Evolutionary conservation across 331 rosid genomes (phyloP).

Genomic region (Pyrus hybrid): DNA sequence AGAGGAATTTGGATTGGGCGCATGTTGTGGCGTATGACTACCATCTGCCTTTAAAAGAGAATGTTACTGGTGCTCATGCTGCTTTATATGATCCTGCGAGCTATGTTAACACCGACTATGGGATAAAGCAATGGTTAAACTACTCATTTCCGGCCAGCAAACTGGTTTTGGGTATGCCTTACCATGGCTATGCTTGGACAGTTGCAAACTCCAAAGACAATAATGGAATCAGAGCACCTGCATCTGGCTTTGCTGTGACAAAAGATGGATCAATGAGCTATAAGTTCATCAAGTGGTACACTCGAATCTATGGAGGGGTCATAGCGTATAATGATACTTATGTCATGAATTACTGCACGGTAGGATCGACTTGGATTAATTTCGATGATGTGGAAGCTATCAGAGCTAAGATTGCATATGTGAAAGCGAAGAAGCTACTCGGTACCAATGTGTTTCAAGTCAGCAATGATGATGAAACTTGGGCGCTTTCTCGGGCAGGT

Average conservation of each 20-base stretch:
- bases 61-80: conserved; percentile 32
- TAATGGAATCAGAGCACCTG: conserved; percentile 15
- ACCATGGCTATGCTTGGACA: conserved; percentile 54
- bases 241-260: conserved; percentile 20
- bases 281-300: conserved; percentile 10
- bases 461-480: conserved; percentile 30
- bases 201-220: conserved; percentile 15
- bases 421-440: conserved; percentile 36
- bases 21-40: conserved; percentile 49
- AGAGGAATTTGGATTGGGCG: conserved; percentile 45
- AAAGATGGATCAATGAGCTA: conserved; percentile 26
- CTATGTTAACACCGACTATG: conserved; percentile 21
- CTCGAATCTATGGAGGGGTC: conserved; percentile 11
- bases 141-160: conserved; percentile 35
- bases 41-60: conserved; percentile 27
- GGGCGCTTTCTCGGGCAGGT: conserved; percentile 50
- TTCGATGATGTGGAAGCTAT: conserved; percentile 51
- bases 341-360: conserved; percentile 26
- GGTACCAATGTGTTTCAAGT: conserved; percentile 44
- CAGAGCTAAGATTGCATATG: conserved; percentile 46
- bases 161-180: conserved; percentile 49
- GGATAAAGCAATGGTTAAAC: conserved; percentile 41
- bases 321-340: conserved; percentile 22
- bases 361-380: conserved; percentile 32
- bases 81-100: conserved; percentile 42